Conservation (phyloP, 345 rosid species). For the Arabidopsis suecica region DNA sequence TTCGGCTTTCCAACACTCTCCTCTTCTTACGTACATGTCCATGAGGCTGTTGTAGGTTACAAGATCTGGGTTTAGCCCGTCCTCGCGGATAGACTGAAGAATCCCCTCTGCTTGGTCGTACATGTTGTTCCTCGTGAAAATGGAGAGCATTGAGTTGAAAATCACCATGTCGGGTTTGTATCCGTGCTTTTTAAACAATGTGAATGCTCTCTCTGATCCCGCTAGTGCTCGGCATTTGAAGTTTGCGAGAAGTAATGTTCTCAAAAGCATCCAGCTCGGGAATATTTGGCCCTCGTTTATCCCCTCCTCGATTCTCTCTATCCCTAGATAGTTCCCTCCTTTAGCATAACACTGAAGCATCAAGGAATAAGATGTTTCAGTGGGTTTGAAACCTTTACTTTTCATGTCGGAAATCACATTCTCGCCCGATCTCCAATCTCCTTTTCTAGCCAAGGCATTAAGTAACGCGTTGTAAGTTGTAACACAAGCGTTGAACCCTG, state of each 20-base stretch:
- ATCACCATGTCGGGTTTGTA: slow-evolving; percentile 86
- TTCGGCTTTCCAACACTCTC: slow-evolving; percentile 91
- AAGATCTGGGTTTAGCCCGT: slow-evolving; percentile 77
- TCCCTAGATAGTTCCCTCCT: slow-evolving; percentile 70
- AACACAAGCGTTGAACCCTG: slow-evolving; percentile 78
- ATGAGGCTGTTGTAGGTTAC: slow-evolving; percentile 87
- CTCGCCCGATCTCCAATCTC: slow-evolving; percentile 84
- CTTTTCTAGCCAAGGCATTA: slow-evolving; percentile 80
- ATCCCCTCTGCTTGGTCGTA: slow-evolving; percentile 61
- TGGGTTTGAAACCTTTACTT: slow-evolving; percentile 77
- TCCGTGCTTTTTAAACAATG: slow-evolving; percentile 59
- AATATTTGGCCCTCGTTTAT: slow-evolving; percentile 68
- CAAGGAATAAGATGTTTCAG: slow-evolving; percentile 74
- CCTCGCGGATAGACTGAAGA: slow-evolving; percentile 56
- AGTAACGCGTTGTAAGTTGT: slow-evolving; percentile 86
- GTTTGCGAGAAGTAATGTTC: slow-evolving; percentile 75
- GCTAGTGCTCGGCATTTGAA: slow-evolving; percentile 68
- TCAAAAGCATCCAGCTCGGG: slow-evolving; percentile 93
- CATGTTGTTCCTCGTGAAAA: slow-evolving; percentile 72
- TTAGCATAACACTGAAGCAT: slow-evolving; percentile 82
- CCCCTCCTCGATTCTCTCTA: slow-evolving; percentile 68
- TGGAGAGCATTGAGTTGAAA: slow-evolving; percentile 78
- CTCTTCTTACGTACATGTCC: slow-evolving; percentile 85
- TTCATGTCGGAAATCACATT: slow-evolving; percentile 73
- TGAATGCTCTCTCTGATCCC: slow-evolving; percentile 77